Conservation (phyloP, 2,329 filamentous ascomycete genomes). For the Bipolaris bicolor region DNA sequence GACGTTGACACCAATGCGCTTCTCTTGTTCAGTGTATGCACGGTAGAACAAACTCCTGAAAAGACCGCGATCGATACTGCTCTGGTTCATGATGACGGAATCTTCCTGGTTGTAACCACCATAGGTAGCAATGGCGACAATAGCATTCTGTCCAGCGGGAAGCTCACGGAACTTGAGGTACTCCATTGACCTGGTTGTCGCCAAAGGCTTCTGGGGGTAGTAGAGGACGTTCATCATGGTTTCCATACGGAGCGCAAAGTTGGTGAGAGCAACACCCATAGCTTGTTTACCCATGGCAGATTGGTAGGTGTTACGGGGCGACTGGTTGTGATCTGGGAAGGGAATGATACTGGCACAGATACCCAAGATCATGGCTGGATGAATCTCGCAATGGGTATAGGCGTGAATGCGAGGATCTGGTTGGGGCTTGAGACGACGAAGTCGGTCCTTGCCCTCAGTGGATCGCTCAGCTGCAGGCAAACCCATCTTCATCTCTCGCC, state of each 20-base stretch:
- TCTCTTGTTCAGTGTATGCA: constrained; percentile 96
- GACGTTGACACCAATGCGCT: constrained; percentile 90
- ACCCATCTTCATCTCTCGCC: constrained; percentile 54
- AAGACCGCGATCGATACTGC: constrained; percentile 94
- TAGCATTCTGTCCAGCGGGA: constrained; percentile 95
- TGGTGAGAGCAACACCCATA: constrained; percentile 98
- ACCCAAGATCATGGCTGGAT: constrained; percentile 97
- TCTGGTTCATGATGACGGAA: constrained; percentile 99
- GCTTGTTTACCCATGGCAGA: constrained; percentile 99
- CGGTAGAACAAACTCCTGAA: constrained; percentile 99
- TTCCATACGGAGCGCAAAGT: constrained; percentile 96
- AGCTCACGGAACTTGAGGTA: constrained; percentile 97
- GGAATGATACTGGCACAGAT: constrained; percentile 99
- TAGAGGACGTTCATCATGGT: constrained; percentile 99
- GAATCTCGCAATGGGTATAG: constrained; percentile 98
- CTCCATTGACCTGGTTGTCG: constrained; percentile 97
- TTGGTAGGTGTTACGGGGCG: constrained; percentile 97
- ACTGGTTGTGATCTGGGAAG: constrained; percentile 99
- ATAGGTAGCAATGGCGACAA: constrained; percentile 96
- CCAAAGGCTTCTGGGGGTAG: constrained; percentile 96
- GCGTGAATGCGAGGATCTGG: constrained; percentile 87
- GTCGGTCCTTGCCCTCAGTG: constrained; percentile 74
- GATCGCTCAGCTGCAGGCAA: constrained; percentile 37
- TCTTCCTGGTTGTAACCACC: constrained; percentile 99
- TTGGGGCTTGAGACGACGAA: constrained; percentile 85